A percentile compares a stretch with the other conserved stretches of the same genome.
Conservation (phyloP, 2,329 filamentous ascomycete species). For the Monosporascus sp. region DNA sequence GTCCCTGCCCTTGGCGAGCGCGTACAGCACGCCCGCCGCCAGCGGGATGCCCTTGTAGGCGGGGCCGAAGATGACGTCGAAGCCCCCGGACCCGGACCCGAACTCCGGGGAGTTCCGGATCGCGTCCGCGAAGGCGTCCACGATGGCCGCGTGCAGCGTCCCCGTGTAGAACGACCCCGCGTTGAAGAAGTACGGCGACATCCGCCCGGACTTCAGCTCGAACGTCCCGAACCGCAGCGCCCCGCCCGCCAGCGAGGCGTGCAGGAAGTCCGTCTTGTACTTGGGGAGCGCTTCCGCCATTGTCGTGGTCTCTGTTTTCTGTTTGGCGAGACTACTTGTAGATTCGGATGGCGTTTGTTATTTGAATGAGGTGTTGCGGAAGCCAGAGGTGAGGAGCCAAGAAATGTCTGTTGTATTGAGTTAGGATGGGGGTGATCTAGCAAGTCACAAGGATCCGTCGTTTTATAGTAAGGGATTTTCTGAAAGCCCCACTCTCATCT, state of each 20-base stretch:
- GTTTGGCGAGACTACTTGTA: background rate
- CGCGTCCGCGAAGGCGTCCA: constrained; percentile 71
- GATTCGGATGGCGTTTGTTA: background rate
- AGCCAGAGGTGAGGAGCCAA: background rate
- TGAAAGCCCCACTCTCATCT: background rate
- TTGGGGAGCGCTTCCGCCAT: constrained; percentile 44
- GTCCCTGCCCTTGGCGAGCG: constrained; percentile 26
- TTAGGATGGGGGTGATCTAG: background rate
- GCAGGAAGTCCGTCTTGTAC: constrained; percentile 70
- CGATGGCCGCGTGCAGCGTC: constrained; percentile 70
- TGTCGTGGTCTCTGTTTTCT: background rate
- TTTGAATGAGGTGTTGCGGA: background rate
- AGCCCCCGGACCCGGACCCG: constrained; percentile 41
- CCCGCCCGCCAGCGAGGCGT: constrained; percentile 60
- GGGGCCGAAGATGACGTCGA: constrained; percentile 88
- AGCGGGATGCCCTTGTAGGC: constrained; percentile 97
- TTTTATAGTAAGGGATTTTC: background rate
- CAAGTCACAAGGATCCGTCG: background rate
- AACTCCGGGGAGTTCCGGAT: constrained; percentile 36
- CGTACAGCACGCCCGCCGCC: constrained; percentile 70
- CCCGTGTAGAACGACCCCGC: constrained; percentile 85
- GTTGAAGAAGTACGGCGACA: constrained; percentile 97
- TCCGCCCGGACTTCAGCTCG: constrained; percentile 86
- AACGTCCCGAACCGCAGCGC: constrained; percentile 79
- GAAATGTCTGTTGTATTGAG: background rate